phyloP scores from a whole-genome alignment of 345 rosid species.

The Diplotaxis tenuifolia region DNA sequence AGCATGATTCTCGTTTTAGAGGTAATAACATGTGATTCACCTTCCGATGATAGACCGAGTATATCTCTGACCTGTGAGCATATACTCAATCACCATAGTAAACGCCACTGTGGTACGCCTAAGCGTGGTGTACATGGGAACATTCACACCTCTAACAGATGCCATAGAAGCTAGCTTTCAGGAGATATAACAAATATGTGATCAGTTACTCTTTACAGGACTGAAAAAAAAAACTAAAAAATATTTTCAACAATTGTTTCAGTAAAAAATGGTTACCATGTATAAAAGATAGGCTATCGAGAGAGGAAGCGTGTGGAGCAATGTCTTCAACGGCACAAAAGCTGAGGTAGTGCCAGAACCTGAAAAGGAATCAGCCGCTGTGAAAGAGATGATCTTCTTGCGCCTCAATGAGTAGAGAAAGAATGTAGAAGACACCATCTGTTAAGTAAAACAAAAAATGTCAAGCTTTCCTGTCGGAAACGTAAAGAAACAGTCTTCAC shows the following conservation, averaged over 20 bases:
- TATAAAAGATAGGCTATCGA: constrained; percentile 76
- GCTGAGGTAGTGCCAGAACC: constrained; percentile 45
- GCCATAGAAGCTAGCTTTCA: constrained; percentile 90
- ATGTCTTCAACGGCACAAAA: constrained; percentile 67
- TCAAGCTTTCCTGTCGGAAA: background rate
- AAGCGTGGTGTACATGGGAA: constrained; percentile 98
- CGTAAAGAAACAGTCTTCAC: background rate
- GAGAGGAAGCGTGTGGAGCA: constrained; percentile 75
- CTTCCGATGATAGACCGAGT: constrained; percentile 75
- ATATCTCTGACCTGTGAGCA: constrained; percentile 79
- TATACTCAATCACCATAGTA: constrained; percentile 85
- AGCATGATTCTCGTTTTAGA: constrained; percentile 17
- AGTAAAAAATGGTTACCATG: constrained; percentile 61
- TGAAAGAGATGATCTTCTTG: constrained; percentile 67
- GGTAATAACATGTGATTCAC: constrained; percentile 36
- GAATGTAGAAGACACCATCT: constrained; percentile 81
- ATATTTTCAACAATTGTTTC: background rate
- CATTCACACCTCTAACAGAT: constrained; percentile 95
- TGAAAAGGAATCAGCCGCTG: constrained; percentile 50
- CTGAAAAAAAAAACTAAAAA: background rate
- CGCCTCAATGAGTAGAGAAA: constrained; percentile 69
- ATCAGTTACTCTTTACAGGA: constrained; percentile 14
- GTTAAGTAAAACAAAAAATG: constrained; percentile 19
- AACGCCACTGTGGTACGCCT: constrained; percentile 93
- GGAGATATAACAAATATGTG: constrained; percentile 34